These are phyloP conservation scores for Tolypocladium amazonense DNA, from an alignment of 2,329 filamentous ascomycete genomes.

Conservation along the genomic window DNA sequence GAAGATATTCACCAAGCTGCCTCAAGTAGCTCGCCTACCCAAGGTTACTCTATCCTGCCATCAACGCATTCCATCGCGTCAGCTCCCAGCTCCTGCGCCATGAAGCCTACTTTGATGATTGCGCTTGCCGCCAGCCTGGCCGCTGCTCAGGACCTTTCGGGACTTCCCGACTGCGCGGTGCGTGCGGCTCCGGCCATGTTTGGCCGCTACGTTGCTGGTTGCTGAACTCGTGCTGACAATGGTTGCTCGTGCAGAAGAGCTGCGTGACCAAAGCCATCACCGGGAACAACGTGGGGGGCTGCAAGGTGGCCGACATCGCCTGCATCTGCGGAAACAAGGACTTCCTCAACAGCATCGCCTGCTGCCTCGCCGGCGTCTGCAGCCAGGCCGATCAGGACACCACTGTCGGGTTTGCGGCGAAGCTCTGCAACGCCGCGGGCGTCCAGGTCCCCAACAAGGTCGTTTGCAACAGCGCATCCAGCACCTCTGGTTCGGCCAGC, in stretches of 20 bases:
- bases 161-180: constrained; percentile 28
- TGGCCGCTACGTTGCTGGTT: not conserved
- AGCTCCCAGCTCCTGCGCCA: constrained; percentile 9
- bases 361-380: constrained; percentile 27
- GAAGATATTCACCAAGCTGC: not conserved
- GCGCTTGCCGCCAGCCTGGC: constrained; percentile 20
- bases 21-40: not conserved
- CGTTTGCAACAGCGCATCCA: constrained; percentile 17
- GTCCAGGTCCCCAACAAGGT: constrained; percentile 25
- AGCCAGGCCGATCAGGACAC: constrained; percentile 17
- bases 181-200: constrained; percentile 7
- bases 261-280: constrained; percentile 23
- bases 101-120: constrained; percentile 24
- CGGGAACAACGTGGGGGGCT: constrained; percentile 24
- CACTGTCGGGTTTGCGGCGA: constrained; percentile 25
- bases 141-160: constrained; percentile 19
- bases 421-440: constrained; percentile 25
- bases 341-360: constrained; percentile 29
- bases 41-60: not conserved
- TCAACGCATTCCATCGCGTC: not conserved
- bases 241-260: constrained; percentile 11
- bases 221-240: not conserved
- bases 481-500: not conserved
- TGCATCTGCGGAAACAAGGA: constrained; percentile 30
- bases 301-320: constrained; percentile 24